Percentiles rank a stretch among this genome's conserved stretches.
Evolutionary conservation across 805 yeast genomes (phyloP).

Genomic region (Kazachstania kunashirensis): DNA sequence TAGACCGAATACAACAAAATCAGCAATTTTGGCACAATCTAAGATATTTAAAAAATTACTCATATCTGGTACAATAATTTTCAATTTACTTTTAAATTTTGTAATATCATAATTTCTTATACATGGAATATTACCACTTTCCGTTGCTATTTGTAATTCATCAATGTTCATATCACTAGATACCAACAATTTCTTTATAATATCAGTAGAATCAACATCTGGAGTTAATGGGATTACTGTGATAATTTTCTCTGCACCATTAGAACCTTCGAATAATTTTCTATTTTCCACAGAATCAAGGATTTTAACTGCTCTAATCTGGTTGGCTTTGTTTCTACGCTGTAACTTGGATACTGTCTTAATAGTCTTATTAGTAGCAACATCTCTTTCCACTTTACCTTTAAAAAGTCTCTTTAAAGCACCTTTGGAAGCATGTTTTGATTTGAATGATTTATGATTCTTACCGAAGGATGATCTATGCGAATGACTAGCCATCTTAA

Average conservation of each 20-base stretch:
- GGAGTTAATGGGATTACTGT: conserved; percentile 70
- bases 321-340: conserved; percentile 71
- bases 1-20: conserved; percentile 80
- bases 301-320: conserved; percentile 65
- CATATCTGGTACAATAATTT: conserved; percentile 63
- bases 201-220: conserved; percentile 51
- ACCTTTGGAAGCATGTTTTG: conserved; percentile 85
- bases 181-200: conserved; percentile 42
- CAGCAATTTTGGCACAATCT: conserved; percentile 84
- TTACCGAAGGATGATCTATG: conserved; percentile 80
- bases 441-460: conserved; percentile 82
- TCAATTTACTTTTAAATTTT: conserved; percentile 67
- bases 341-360: conserved; percentile 41
- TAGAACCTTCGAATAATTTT: conserved; percentile 67
- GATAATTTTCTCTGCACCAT: conserved; percentile 76
- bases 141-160: conserved; percentile 26
- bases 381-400: conserved; percentile 78
- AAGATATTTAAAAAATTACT: conserved; percentile 55
- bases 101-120: conserved; percentile 44
- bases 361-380: conserved; percentile 28
- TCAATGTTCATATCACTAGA: conserved; percentile 30
- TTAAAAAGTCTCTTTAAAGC: conserved; percentile 68
- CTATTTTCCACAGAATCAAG: conserved; percentile 47
- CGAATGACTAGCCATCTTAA: conserved; percentile 59
- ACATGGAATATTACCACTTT: conserved; percentile 31